Evolutionary conservation across 257 asterid species (phyloP).

Genomic region (Craterostigma plantagineum): DNA sequence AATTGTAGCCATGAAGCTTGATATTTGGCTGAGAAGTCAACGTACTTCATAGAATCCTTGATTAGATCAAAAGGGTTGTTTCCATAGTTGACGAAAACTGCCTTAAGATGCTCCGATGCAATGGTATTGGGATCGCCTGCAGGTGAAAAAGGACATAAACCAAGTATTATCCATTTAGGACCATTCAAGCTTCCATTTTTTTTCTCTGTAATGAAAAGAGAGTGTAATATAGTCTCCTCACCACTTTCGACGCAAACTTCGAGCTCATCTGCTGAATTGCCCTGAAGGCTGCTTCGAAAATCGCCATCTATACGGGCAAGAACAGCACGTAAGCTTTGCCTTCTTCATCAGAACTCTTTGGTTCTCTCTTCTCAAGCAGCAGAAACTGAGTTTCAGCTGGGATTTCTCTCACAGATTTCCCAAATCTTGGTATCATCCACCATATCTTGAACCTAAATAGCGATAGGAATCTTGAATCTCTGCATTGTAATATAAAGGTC

Average conservation of each 20-base stretch:
- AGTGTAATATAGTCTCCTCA: constrained; percentile 1
- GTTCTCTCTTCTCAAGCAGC: constrained; percentile 17
- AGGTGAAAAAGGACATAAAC: too few relatives aligned
- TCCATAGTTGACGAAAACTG: constrained; percentile 29
- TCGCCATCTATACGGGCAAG: constrained; percentile 26
- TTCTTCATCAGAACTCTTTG: constrained; percentile 10
- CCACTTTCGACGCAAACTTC: constrained; percentile 44
- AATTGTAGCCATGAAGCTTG: too few relatives aligned
- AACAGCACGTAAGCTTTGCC: constrained; percentile 19
- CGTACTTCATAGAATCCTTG: constrained; percentile 39
- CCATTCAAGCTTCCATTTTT: too few relatives aligned
- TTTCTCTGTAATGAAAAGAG: not conserved
- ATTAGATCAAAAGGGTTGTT: constrained; percentile 24
- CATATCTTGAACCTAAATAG: constrained; percentile 32
- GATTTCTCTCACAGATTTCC: constrained; percentile 24
- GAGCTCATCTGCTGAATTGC: constrained; percentile 39
- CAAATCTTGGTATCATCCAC: constrained; percentile 43
- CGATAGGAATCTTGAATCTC: constrained; percentile 25
- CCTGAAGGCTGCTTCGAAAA: constrained; percentile 42
- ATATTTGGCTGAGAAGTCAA: too few relatives aligned
- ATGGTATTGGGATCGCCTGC: constrained; percentile 21
- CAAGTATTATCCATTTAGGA: too few relatives aligned
- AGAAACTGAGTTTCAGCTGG: constrained; percentile 36
- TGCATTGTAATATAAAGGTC: constrained; percentile 8
- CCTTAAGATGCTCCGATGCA: constrained; percentile 15